These are phyloP conservation scores for Artemisia annua DNA, from an alignment of 129 eudicot genomes.

Conservation along the genomic window DNA sequence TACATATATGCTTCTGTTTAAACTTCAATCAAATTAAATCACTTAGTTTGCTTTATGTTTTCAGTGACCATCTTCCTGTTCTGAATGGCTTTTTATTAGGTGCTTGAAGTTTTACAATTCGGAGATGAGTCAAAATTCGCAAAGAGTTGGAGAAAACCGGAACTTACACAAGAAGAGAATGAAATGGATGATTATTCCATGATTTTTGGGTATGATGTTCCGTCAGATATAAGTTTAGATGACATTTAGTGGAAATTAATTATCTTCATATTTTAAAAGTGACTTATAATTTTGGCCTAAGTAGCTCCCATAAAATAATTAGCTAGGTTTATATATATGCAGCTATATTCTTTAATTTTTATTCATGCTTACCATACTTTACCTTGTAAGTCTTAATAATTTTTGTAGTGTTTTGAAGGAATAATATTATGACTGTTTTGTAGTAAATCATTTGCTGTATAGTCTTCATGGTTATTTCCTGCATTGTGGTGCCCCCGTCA, in stretches of 20 bases:
- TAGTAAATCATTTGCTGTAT: not conserved
- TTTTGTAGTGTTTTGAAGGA: not conserved
- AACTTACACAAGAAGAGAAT: constrained; percentile 45
- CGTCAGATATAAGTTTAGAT: constrained; percentile 60
- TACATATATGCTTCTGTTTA: constrained; percentile 8
- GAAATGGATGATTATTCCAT: constrained; percentile 79
- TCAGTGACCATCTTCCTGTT: not conserved
- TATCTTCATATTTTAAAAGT: constrained; percentile 9
- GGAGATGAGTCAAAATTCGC: constrained; percentile 58
- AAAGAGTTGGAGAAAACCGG: constrained; percentile 47
- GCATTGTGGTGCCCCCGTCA: too few relatives aligned
- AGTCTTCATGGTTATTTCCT: not conserved
- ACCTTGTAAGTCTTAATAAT: not conserved
- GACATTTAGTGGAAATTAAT: constrained; percentile 41
- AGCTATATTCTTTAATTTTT: constrained; percentile 16
- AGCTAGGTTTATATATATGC: constrained; percentile 4
- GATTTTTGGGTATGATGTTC: constrained; percentile 82
- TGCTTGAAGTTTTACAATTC: constrained; percentile 48
- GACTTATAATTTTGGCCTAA: constrained; percentile 9
- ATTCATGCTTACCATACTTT: not conserved
- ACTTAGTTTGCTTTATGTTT: not conserved
- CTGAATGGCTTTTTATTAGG: constrained; percentile 37
- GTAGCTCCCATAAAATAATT: constrained; percentile 17
- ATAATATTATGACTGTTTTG: not conserved
- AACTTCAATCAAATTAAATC: not conserved